Evolutionary conservation across 305 asterid genomes (phyloP).

Genomic region (Fraxinus ornus): DNA sequence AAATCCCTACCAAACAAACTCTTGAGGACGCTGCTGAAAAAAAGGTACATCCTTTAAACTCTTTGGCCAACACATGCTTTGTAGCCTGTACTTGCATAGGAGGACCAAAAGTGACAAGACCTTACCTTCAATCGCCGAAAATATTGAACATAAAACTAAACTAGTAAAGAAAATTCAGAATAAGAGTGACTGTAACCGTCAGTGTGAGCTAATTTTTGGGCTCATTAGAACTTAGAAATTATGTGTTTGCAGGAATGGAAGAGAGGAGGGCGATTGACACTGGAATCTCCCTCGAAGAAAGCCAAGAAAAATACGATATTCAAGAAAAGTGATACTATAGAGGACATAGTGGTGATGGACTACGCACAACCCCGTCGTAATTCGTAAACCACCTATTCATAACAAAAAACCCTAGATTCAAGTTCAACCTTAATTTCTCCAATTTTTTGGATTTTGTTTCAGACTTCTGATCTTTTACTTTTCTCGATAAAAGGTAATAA

Average conservation of each 20-base stretch:
- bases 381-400: slow-evolving; percentile 81
- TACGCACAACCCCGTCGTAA: slow-evolving; percentile 77
- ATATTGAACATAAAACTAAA: neutral
- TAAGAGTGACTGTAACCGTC: neutral
- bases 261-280: no score
- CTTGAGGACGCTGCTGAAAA: slow-evolving; percentile 21
- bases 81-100: neutral
- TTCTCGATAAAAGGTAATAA: neutral
- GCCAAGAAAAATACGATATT: slow-evolving; percentile 37
- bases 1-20: no score
- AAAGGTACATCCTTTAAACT: slow-evolving; percentile 28
- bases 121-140: neutral
- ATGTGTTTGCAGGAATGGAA: slow-evolving; percentile 44
- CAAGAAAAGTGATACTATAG: slow-evolving; percentile 29
- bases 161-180: neutral
- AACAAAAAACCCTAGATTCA: slow-evolving; percentile 42
- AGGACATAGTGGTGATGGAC: slow-evolving; percentile 58
- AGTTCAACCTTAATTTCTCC: neutral
- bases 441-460: neutral
- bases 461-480: no score
- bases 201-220: neutral
- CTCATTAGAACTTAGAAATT: neutral
- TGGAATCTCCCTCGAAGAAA: neutral
- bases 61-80: no score
- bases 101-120: neutral